Conservation (phyloP, 257 asterid species). For the Solanum habrochaites region DNA sequence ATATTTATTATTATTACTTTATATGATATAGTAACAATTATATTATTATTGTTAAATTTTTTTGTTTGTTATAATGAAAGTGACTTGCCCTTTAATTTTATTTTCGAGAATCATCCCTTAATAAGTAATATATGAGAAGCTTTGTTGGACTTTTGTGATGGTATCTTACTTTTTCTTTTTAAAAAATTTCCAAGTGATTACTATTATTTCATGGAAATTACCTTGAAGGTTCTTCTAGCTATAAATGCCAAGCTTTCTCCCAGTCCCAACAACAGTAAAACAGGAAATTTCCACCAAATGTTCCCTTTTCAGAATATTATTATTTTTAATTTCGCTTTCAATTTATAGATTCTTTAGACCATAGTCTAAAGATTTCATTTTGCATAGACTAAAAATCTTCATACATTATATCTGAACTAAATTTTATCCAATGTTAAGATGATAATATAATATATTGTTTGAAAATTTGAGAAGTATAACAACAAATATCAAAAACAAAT, state of each 20-base stretch:
- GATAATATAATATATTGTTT: background rate
- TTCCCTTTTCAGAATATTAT: background rate
- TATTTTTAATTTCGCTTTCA: background rate
- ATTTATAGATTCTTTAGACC: background rate
- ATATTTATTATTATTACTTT: background rate
- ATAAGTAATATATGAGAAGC: background rate
- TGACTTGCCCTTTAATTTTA: background rate
- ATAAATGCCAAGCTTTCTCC: background rate
- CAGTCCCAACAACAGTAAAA: background rate
- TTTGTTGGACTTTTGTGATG: background rate
- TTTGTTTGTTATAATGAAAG: background rate
- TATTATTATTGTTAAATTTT: rapidly evolving
- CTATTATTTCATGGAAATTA: background rate
- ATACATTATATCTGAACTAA: too few relatives aligned
- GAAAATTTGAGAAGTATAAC: background rate
- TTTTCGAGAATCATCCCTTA: background rate
- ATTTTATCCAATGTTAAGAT: background rate
- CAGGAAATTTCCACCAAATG: background rate
- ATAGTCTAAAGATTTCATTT: background rate
- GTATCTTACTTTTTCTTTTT: background rate
- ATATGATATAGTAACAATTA: background rate
- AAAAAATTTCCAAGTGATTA: background rate
- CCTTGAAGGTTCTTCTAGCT: background rate
- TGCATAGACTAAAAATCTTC: background rate
- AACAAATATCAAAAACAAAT: background rate